Evolutionary conservation across 129 eudicot genomes (phyloP), one percentile per base, ranked within the genome.

Genomic region (Scalesia atractyloides): DNA sequence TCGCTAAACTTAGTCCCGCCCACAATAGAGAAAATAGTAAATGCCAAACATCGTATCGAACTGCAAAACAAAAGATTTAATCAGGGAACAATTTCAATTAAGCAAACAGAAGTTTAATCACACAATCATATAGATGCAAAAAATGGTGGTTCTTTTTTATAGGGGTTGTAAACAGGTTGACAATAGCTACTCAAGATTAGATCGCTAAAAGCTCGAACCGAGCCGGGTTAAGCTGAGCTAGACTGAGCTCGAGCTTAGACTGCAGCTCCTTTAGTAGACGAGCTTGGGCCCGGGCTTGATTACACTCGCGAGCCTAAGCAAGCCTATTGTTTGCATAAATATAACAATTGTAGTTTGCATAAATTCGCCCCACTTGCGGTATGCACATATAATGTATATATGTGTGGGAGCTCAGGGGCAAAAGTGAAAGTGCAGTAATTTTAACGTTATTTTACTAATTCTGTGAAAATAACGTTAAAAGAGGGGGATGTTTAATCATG

Each of bases 1-100:
- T 82, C 18, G 52, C 93, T 78, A 90, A 24, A 76, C 97, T 94
- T 79, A 84, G 22, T 77, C 96, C 81, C 20, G 94, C 97, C 96
- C 96, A 90, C 50, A 90, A 65, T 34, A 90, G 68, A 1, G 99
- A 88, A 83, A 84, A 83, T 26, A 88, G 73, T 56, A 90, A 44
- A 59, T 88, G 81, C 83, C 89, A 79, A 9, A 49, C 10, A 81
- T 80, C 83, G 60, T 74, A 30, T 44, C 77, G 87, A 75, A 78
- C 98, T 94, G 90, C 90, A 82, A 48, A 69, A 76, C 8, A 52
- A 24, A 76, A 66, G 48, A 34, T 34, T 33, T 18, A 44, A 72
- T 43, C 7, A 73, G 39, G 61, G n/a, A 74, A 36, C 37, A 33
- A 11, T 58, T 43, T 57, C 41, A 44, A n/a, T 16, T 60, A 41